Evolutionary conservation across 2,329 filamentous ascomycete genomes (phyloP), one percentile per base, ranked within the genome.

Genomic region (Fusarium sulawesiense): DNA sequence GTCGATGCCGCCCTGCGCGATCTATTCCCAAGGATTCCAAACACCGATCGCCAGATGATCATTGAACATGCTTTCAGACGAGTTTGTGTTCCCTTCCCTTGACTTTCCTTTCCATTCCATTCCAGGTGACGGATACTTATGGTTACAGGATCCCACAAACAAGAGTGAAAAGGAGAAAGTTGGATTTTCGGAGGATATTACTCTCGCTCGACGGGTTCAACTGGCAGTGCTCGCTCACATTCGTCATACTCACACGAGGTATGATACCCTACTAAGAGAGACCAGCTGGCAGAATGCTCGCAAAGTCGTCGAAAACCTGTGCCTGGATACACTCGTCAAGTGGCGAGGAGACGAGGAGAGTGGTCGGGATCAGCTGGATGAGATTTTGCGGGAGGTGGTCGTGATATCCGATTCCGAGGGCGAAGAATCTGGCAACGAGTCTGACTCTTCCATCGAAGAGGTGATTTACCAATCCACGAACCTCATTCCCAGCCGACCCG

Each of bases 311-410:
- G 87, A 91, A 72, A 78, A 83, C 32, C 80, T 88, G 16, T 91
- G 89, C 68, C 81, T 91, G 47, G 89, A 91, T 70, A 82, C 88
- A 56, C 86, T 91, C 77, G 86, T 91, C 82, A 91, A 91, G 86
- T 91, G 89, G 89, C 88, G 89, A 80, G 89, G 89, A 58, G 89
- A 91, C 72, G 89, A 91, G 77, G 89, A 91, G 76, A 91, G 86
- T 20, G 89, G 89, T 27, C 86, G 89, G 50, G 89, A 91, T 72
- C 87, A 91, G 76, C 83, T 91, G 18, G 89, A 91, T 62, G 88
- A 91, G 75, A 90, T 91, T 60, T 81, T 91, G 34, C 84, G 87
- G 53, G 89, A 91, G 77, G 87, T 91, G 13, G 87, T 91, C 56
- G 86, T 91, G 73, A 89, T 91, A 46, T 88, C 87, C n/a, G 87